Percentiles rank a stretch among this genome's conserved stretches.
phyloP scores from a whole-genome alignment of 345 rosid genomes.

The Iberis pinnata region DNA sequence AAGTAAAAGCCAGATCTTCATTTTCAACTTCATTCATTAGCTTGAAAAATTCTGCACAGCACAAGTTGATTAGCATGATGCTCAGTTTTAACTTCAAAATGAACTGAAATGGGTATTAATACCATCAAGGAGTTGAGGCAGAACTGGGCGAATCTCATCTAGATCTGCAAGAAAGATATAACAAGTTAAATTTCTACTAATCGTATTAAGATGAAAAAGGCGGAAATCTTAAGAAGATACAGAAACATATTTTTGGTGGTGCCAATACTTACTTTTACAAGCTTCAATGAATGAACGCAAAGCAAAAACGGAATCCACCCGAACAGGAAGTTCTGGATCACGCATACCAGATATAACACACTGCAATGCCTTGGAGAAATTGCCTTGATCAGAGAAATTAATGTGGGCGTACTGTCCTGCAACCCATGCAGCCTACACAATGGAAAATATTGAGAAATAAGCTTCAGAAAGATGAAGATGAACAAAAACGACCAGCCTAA shows the following conservation, averaged over 20 bases:
- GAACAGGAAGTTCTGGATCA: conserved; percentile 94
- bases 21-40: conserved; percentile 98
- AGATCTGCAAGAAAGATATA: conserved; percentile 52
- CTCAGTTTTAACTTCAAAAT: neutral
- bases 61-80: conserved; percentile 11
- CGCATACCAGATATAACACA: conserved; percentile 88
- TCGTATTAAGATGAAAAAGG: neutral
- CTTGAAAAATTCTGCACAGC: conserved; percentile 77
- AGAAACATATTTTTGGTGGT: conserved; percentile 4
- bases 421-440: conserved; percentile 92
- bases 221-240: conserved; percentile 5
- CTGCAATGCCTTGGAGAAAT: conserved; percentile 73
- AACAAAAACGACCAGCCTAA: neutral
- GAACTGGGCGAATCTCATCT: conserved; percentile 90
- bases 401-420: conserved; percentile 94
- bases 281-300: conserved; percentile 92
- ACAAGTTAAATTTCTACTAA: conserved; percentile 1
- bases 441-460: conserved; percentile 12
- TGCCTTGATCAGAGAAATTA: conserved; percentile 70
- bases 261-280: conserved; percentile 51
- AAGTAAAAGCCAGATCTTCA: conserved; percentile 90
- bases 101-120: conserved; percentile 1
- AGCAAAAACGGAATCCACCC: conserved; percentile 97
- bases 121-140: conserved; percentile 97
- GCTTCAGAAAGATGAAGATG: conserved; percentile 5